Percentiles rank a stretch among this genome's conserved stretches.
These are phyloP conservation scores for Hortiboletus rubellus DNA, from an alignment of 1,284 basidiomycete genomes.

Conservation along the genomic window DNA sequence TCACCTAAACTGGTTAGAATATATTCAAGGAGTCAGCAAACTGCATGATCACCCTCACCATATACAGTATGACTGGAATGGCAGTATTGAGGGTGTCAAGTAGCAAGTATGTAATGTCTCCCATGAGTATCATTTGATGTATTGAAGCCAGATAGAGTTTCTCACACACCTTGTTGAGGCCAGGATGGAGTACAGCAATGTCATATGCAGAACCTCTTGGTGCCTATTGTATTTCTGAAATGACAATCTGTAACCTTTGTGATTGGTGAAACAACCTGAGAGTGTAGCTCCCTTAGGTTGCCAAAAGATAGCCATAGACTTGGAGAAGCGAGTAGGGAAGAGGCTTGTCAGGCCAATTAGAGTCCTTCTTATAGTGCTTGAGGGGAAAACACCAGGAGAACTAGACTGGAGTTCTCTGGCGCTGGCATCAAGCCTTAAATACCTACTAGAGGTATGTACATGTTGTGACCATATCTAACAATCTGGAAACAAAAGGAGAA, in stretches of 20 bases:
- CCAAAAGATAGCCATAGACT: too few relatives aligned
- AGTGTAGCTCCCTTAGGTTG: too few relatives aligned
- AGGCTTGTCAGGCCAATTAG: too few relatives aligned
- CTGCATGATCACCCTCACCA: neutral
- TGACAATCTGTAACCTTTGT: neutral
- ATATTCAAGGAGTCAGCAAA: neutral
- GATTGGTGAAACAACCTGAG: too few relatives aligned
- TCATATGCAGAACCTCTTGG: neutral
- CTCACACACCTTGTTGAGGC: slow-evolving; percentile 1
- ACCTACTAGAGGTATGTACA: too few relatives aligned
- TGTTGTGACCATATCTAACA: too few relatives aligned
- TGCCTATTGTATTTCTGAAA: slow-evolving; percentile 1
- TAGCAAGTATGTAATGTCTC: neutral
- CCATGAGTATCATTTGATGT: slow-evolving; percentile 1
- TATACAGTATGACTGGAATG: neutral
- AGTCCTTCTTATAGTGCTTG: too few relatives aligned
- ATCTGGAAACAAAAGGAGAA: too few relatives aligned
- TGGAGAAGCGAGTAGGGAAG: too few relatives aligned
- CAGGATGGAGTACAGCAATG: slow-evolving; percentile 1
- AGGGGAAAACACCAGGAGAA: too few relatives aligned
- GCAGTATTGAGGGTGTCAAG: neutral
- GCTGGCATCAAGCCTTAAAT: too few relatives aligned
- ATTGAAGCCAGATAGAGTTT: slow-evolving; percentile 12
- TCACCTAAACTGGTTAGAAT: slow-evolving; percentile 8
- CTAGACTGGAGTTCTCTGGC: too few relatives aligned